phyloP scores from a whole-genome alignment of 2,329 filamentous ascomycete genomes.

The Aspergillus chevalieri region DNA sequence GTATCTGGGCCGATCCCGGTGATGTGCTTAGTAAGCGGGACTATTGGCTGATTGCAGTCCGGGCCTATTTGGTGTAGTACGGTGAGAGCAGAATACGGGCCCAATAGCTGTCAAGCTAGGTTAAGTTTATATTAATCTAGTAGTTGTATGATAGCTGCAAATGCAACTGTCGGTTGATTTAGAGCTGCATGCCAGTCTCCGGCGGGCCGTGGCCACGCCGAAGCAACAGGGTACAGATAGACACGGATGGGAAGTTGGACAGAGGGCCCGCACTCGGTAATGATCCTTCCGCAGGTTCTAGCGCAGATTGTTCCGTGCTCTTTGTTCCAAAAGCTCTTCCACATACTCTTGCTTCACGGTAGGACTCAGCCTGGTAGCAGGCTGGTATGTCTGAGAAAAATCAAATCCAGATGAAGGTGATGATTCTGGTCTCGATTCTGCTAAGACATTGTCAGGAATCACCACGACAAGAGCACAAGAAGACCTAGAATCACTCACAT shows the following conservation, averaged over 20 bases:
- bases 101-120: too few relatives aligned
- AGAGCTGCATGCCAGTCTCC: too few relatives aligned
- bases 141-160: too few relatives aligned
- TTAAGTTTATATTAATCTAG: too few relatives aligned
- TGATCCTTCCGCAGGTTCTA: background rate
- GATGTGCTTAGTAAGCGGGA: background rate
- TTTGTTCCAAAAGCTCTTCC: conserved; percentile 16
- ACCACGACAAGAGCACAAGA: background rate
- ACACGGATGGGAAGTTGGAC: too few relatives aligned
- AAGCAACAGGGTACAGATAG: too few relatives aligned
- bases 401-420: background rate
- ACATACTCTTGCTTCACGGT: conserved; percentile 2
- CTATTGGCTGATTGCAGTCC: background rate
- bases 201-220: too few relatives aligned
- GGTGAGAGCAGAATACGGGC: too few relatives aligned
- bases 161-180: too few relatives aligned
- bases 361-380: background rate
- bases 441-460: background rate
- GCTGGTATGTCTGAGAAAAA: background rate
- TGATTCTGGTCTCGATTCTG: background rate
- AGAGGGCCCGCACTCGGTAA: too few relatives aligned
- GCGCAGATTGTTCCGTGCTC: background rate
- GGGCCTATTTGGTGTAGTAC: background rate
- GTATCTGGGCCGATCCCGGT: background rate
- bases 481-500: background rate